phyloP scores from a whole-genome alignment of 805 yeast species.

The Metschnikowia colocasiae region DNA sequence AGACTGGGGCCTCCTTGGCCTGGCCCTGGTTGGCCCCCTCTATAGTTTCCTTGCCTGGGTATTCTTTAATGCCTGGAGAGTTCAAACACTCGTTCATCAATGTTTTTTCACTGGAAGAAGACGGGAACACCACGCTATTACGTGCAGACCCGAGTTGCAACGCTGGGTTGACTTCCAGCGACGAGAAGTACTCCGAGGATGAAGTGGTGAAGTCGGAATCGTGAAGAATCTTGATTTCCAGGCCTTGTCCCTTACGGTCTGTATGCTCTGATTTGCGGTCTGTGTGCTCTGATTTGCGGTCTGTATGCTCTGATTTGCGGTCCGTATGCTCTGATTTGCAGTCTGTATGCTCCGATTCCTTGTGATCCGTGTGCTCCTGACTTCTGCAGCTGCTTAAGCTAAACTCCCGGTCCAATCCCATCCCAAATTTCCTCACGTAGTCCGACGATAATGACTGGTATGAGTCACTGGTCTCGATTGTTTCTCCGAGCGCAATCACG shows the following conservation, averaged over 20 bases:
- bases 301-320: too few relatives aligned
- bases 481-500: neutral
- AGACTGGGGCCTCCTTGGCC: too few relatives aligned
- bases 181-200: constrained; percentile 34
- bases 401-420: constrained; percentile 21
- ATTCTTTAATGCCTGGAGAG: neutral
- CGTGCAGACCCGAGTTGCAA: constrained; percentile 12
- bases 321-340: too few relatives aligned
- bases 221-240: neutral
- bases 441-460: constrained; percentile 27
- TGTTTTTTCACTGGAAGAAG: constrained; percentile 18
- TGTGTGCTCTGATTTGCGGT: too few relatives aligned
- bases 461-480: constrained; percentile 17
- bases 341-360: too few relatives aligned
- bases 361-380: neutral
- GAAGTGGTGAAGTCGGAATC: constrained; percentile 18
- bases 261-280: too few relatives aligned
- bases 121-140: neutral
- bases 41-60: neutral
- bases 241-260: neutral
- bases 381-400: too few relatives aligned
- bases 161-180: constrained; percentile 25
- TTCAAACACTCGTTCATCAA: constrained; percentile 11
- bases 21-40: neutral
- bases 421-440: constrained; percentile 26